These are phyloP conservation scores for Pseudozyma sp. DNA, from an alignment of 1,284 basidiomycete species.

Conservation along the genomic window DNA sequence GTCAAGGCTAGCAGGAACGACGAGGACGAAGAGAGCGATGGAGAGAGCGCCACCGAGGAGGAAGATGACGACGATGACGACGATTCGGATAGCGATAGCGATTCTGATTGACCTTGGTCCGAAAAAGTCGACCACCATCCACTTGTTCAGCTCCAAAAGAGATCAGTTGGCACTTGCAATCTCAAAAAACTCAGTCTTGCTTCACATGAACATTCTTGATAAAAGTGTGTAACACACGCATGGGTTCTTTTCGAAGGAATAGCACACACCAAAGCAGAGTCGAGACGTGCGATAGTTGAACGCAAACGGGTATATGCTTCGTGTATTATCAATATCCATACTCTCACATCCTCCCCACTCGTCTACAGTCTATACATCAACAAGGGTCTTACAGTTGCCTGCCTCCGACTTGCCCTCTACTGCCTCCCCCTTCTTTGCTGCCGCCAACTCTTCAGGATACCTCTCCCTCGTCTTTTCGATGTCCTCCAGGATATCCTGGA, in stretches of 20 bases:
- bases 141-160: no score
- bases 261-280: no score
- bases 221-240: no score
- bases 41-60: conserved; percentile 68
- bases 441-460: conserved; percentile 44
- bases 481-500: conserved; percentile 67
- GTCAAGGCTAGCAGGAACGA: conserved; percentile 76
- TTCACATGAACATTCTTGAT: no score
- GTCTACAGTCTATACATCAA: conserved; percentile 1
- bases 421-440: not conserved
- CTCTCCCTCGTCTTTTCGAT: conserved; percentile 47
- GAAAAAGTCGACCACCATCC: not conserved
- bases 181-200: not conserved
- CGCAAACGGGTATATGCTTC: not conserved
- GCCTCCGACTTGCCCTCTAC: not conserved
- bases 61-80: conserved; percentile 31
- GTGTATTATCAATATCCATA: no score
- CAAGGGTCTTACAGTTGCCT: not conserved
- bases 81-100: conserved; percentile 36
- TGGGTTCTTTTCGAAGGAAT: no score
- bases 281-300: no score
- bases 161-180: not conserved
- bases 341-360: no score
- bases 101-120: conserved; percentile 15
- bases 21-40: conserved; percentile 71